Conservation (phyloP, 2,329 filamentous ascomycete genomes). For the Capronia americana region DNA sequence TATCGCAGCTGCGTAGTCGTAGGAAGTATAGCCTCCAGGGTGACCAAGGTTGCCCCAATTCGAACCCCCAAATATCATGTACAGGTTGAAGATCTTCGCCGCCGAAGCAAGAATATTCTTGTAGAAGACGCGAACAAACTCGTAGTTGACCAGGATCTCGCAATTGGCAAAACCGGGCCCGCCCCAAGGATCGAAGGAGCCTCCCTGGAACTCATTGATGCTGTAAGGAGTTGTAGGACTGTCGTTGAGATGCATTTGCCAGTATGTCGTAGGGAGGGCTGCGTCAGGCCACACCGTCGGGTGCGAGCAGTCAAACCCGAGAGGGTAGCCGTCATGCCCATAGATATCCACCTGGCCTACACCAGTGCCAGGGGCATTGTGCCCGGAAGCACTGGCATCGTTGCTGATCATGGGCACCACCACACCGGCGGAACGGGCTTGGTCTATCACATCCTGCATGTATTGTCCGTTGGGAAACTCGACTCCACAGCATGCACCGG, state of each 20-base stretch:
- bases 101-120: constrained; percentile 75
- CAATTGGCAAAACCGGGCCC: constrained; percentile 56
- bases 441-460: constrained; percentile 72
- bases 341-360: constrained; percentile 67
- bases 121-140: constrained; percentile 79
- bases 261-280: constrained; percentile 38
- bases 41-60: constrained; percentile 84
- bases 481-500: constrained; percentile 39
- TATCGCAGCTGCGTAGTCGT: constrained; percentile 69
- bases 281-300: constrained; percentile 40
- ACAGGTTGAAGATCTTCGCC: constrained; percentile 72
- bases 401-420: constrained; percentile 78
- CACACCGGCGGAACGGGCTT: constrained; percentile 71
- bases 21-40: constrained; percentile 64
- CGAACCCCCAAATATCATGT: constrained; percentile 74
- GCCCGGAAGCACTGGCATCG: constrained; percentile 66
- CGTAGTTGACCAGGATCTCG: constrained; percentile 68
- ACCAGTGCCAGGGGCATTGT: constrained; percentile 68
- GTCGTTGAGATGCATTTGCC: constrained; percentile 36
- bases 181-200: constrained; percentile 35
- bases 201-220: constrained; percentile 42
- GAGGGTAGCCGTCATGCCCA: constrained; percentile 57
- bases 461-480: constrained; percentile 61
- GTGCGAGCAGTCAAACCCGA: constrained; percentile 40
- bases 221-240: constrained; percentile 40